Base-by-base conservation (phyloP, 768 basidiomycete species). In the Naganishia vaughanmartiniae region DNA sequence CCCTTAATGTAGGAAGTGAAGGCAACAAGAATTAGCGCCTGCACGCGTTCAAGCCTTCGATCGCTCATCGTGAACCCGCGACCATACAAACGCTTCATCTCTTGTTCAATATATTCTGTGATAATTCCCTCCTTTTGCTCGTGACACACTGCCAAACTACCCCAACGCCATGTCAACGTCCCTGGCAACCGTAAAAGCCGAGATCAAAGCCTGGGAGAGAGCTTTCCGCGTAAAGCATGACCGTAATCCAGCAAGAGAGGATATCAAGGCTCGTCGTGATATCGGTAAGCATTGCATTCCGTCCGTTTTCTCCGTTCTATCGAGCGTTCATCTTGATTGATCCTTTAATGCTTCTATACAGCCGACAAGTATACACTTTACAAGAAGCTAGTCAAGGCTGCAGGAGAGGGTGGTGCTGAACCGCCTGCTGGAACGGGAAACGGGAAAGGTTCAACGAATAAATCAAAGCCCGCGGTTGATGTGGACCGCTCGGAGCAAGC, bases 121-220 rank as follows among this genome's bases (percentile, higher is more conserved):
- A n/a, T n/a, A n/a, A n/a, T n/a, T n/a, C n/a, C n/a, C n/a, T n/a
- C n/a, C n/a, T n/a, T n/a, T n/a, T n/a, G n/a, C n/a, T n/a, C n/a
- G n/a, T n/a, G n/a, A n/a, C n/a, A n/a, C n/a, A n/a, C n/a, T n/a
- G n/a, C n/a, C n/a, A n/a, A n/a, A n/a, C n/a, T n/a, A n/a, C n/a
- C n/a, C 42, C 42, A 42, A 42, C 48, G 12, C 63, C 31, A 68
- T 56, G 42, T 6, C 56, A n/a, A 19, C 42, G 21, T 30, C 77
- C 46, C 68, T 79, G 51, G 36, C 74, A 2, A 45, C 71, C 6
- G 77, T 83, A 54, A 81, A 81, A 60, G 75, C 80, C 4, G 76
- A 79, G 39, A 78, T 83, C 73, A 83, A 83, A 58, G 60, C 76
- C 28, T 83, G 80, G 80, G 83, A 83, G 71, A 74, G 76, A 28